A percentile compares a stretch with the other conserved stretches of the same genome.
Conservation (phyloP, 106 monocot genomes). For the Platanthera guangdongensis region DNA sequence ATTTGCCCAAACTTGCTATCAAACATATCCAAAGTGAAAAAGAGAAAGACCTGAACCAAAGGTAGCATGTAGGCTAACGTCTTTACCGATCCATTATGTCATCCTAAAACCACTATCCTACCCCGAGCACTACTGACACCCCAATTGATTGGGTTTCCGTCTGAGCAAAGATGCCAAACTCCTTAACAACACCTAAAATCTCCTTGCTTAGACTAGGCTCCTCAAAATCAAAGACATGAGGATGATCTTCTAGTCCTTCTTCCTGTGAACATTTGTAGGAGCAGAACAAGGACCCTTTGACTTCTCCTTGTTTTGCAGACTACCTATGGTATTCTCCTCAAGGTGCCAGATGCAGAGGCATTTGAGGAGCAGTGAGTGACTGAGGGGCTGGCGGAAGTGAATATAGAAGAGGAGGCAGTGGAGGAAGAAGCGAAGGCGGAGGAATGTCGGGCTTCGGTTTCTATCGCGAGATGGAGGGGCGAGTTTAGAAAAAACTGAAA, state of each 20-base stretch:
- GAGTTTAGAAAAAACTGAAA: too few relatives aligned
- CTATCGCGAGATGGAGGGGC: too few relatives aligned
- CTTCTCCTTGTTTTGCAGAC: slow-evolving; percentile 2
- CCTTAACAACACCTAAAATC: slow-evolving; percentile 51
- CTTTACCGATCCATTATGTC: slow-evolving; percentile 94
- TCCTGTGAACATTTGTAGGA: neutral
- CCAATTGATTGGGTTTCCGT: slow-evolving; percentile 89
- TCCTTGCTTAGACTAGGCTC: slow-evolving; percentile 67
- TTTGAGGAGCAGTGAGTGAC: slow-evolving; percentile 72
- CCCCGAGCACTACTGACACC: slow-evolving; percentile 67
- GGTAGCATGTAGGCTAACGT: slow-evolving; percentile 89
- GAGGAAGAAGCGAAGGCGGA: slow-evolving; percentile 21
- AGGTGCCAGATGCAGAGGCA: slow-evolving; percentile 67
- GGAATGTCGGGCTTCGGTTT: neutral
- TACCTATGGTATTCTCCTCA: slow-evolving; percentile 30
- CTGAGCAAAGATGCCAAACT: slow-evolving; percentile 72
- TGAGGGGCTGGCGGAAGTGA: slow-evolving; percentile 12
- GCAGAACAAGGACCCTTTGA: neutral
- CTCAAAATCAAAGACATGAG: slow-evolving; percentile 27
- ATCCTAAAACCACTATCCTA: slow-evolving; percentile 70
- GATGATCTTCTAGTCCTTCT: slow-evolving; percentile 1
- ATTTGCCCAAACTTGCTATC: neutral
- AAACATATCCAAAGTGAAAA: neutral
- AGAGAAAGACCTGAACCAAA: slow-evolving; percentile 62
- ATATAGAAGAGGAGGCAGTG: slow-evolving; percentile 5